Evolutionary conservation across 768 basidiomycete species (phyloP).

Genomic region (Suillus tomentosus): DNA sequence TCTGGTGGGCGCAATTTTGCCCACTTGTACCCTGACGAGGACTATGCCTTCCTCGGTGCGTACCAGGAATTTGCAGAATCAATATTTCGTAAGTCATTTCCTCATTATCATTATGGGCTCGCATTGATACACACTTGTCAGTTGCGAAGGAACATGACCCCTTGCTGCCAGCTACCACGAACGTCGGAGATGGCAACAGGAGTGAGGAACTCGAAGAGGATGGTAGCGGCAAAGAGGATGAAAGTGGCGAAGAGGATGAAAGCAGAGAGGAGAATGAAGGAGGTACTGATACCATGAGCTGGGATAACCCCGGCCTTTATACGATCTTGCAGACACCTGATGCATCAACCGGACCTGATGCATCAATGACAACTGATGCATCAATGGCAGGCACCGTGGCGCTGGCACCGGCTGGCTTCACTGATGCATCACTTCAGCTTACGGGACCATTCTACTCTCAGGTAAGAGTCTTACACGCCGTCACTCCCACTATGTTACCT

Average conservation of each 20-base stretch:
- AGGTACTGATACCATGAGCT: constrained; percentile 1
- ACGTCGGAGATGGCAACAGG: not conserved
- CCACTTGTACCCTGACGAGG: not conserved
- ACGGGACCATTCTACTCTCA: not conserved
- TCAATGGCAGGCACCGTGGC: not conserved
- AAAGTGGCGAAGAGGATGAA: too few species aligned
- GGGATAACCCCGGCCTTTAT: not conserved
- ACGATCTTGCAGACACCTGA: not conserved
- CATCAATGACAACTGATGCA: not conserved
- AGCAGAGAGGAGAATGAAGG: not conserved
- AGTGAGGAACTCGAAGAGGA: not conserved
- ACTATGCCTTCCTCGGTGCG: constrained; percentile 4
- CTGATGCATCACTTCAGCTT: constrained; percentile 1
- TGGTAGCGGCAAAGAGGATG: not conserved
- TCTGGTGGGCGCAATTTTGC: constrained; percentile 7
- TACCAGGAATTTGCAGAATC: constrained; percentile 9
- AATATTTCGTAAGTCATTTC: constrained; percentile 9
- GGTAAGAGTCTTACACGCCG: not conserved
- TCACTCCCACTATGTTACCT: not conserved
- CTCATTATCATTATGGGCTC: not conserved
- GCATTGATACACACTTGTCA: not conserved
- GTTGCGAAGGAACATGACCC: not conserved
- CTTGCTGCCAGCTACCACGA: not conserved
- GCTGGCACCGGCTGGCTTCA: not conserved
- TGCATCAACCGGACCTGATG: too few species aligned